Evolutionary conservation across 306 rosid species (phyloP).

Genomic region (Cicer arietinum): DNA sequence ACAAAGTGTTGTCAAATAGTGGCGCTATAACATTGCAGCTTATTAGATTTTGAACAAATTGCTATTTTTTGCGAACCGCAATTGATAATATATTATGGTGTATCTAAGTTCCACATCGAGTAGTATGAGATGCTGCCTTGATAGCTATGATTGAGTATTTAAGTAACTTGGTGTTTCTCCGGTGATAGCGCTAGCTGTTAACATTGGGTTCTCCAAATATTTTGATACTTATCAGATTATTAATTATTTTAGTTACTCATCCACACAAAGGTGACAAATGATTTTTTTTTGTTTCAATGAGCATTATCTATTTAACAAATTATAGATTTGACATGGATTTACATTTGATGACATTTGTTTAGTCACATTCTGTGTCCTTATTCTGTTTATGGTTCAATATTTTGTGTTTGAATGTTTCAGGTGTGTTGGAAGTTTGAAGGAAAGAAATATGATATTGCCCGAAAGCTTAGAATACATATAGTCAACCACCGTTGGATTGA

Average conservation of each 20-base stretch:
- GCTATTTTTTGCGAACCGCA: too few species aligned
- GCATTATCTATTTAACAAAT: neutral
- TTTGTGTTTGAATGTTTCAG: constrained; percentile 48
- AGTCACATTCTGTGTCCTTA: neutral
- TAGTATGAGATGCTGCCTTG: neutral
- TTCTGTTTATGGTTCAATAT: neutral
- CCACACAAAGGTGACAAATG: neutral
- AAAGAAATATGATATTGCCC: constrained; percentile 66
- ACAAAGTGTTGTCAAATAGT: too few species aligned
- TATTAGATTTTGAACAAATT: too few species aligned
- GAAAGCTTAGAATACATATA: constrained; percentile 50
- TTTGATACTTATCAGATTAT: neutral
- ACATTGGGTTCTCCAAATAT: neutral
- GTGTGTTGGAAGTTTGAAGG: constrained; percentile 83
- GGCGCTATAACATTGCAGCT: too few species aligned
- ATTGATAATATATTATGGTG: neutral
- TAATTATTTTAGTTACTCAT: neutral
- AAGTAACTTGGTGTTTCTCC: neutral
- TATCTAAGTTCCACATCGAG: neutral
- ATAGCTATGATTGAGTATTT: neutral
- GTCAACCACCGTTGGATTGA: constrained; percentile 91
- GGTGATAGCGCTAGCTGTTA: neutral
- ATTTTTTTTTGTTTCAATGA: neutral
- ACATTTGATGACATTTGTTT: neutral
- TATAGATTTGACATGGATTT: neutral